Conservation (phyloP, 768 basidiomycete genomes). For the Lactifluus volemus region DNA sequence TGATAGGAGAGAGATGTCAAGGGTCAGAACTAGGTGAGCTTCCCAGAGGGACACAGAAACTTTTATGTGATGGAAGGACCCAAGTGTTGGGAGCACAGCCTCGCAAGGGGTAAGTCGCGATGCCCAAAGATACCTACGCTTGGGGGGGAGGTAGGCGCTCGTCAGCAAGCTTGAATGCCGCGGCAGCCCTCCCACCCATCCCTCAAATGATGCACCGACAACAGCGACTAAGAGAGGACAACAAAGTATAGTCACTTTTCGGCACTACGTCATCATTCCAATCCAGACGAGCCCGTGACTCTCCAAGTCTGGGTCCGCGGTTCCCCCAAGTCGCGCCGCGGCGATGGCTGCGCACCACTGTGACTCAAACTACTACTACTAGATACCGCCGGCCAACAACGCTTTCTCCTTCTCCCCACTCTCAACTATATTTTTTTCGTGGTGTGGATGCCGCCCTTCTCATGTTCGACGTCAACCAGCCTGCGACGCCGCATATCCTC, state of each 20-base stretch:
- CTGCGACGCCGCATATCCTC: conserved; percentile 49
- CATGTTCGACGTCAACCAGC: conserved; percentile 71
- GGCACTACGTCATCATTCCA: conserved; percentile 45
- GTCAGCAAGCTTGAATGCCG: too few relatives aligned
- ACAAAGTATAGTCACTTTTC: conserved; percentile 7
- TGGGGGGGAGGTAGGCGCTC: too few relatives aligned
- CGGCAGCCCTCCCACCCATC: too few relatives aligned
- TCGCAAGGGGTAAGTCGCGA: too few relatives aligned
- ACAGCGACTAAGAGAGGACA: too few relatives aligned
- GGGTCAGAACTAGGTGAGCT: too few relatives aligned
- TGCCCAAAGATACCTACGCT: too few relatives aligned
- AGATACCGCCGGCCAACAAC: conserved; percentile 86
- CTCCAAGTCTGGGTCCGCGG: conserved; percentile 58
- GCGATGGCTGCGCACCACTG: background rate
- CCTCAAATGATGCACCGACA: too few relatives aligned
- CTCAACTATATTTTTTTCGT: conserved; percentile 72
- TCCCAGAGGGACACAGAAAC: too few relatives aligned
- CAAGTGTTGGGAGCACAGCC: too few relatives aligned
- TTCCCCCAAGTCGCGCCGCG: background rate
- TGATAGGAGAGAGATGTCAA: too few relatives aligned
- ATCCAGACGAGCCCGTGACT: conserved; percentile 46
- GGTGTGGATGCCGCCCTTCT: conserved; percentile 77
- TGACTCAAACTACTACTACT: conserved; percentile 24
- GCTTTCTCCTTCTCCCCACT: conserved; percentile 58
- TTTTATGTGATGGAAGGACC: too few relatives aligned